Percentiles rank a stretch among this genome's conserved stretches.
Conservation (phyloP, 2,329 filamentous ascomycete genomes). For the Penicillium vulpinum region DNA sequence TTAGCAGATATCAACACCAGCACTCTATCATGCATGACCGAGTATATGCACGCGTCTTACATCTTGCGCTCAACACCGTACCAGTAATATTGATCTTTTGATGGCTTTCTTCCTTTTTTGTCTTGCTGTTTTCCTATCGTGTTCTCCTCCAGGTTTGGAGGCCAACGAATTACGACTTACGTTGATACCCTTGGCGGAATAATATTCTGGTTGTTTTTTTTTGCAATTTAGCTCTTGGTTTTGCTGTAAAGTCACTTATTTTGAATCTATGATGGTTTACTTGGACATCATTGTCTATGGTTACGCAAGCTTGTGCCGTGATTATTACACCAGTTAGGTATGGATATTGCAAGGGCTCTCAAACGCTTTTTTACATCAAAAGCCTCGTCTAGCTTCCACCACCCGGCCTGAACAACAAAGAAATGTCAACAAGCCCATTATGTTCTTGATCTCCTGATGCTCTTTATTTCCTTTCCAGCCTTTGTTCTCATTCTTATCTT, state of each 20-base stretch:
- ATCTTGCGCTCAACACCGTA: not conserved
- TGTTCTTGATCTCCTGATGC: not conserved
- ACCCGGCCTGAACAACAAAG: not conserved
- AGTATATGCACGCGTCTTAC: not conserved
- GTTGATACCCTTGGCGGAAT: conserved; percentile 27
- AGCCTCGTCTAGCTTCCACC: not conserved
- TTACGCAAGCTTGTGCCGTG: too few relatives aligned
- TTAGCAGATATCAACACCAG: not conserved
- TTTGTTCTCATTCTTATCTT: not conserved
- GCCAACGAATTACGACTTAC: conserved; percentile 25
- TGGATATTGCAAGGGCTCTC: not conserved
- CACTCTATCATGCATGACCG: not conserved
- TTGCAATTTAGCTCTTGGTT: conserved; percentile 4
- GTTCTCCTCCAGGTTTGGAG: conserved; percentile 15
- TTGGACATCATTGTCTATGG: not conserved
- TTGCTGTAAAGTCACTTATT: conserved; percentile 12
- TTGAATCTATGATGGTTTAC: not conserved
- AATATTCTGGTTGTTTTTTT: conserved; percentile 12
- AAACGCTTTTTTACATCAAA: not conserved
- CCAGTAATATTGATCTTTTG: conserved; percentile 1
- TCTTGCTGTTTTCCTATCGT: conserved; percentile 11
- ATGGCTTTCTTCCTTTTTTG: conserved; percentile 5
- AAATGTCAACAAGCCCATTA: not conserved
- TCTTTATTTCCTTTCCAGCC: not conserved
- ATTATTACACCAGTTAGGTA: not conserved